Evolutionary conservation across 306 rosid species (phyloP).

Genomic region (Dalbergia cultrata): DNA sequence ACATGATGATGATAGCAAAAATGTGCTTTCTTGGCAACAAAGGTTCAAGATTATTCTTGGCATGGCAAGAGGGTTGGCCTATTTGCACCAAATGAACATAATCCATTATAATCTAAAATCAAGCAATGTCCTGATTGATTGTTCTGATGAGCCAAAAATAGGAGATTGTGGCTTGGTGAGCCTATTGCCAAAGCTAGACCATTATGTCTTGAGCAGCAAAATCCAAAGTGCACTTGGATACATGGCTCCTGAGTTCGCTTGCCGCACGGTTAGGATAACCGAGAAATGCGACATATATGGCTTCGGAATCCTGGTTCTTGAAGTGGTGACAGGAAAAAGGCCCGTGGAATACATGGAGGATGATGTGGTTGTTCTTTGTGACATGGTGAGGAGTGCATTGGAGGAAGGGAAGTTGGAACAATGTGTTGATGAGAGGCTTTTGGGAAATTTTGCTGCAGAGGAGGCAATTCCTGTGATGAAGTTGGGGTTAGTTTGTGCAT

Average conservation of each 20-base stretch:
- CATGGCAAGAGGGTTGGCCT: slow-evolving; percentile 90
- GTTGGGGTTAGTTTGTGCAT: slow-evolving; percentile 88
- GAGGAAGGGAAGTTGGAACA: slow-evolving; percentile 80
- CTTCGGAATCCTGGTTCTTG: slow-evolving; percentile 79
- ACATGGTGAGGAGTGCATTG: slow-evolving; percentile 79
- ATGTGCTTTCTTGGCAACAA: slow-evolving; percentile 77
- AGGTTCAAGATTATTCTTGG: slow-evolving; percentile 88
- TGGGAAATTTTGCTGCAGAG: slow-evolving; percentile 68
- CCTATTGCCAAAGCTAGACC: slow-evolving; percentile 82
- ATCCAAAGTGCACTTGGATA: slow-evolving; percentile 93
- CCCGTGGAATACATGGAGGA: slow-evolving; percentile 97
- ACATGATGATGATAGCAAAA: slow-evolving; percentile 59
- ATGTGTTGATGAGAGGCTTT: slow-evolving; percentile 75
- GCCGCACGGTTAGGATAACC: slow-evolving; percentile 85
- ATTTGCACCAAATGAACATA: slow-evolving; percentile 74
- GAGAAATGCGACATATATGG: slow-evolving; percentile 92
- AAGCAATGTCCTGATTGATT: slow-evolving; percentile 74
- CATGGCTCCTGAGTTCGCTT: slow-evolving; percentile 97
- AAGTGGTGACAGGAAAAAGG: slow-evolving; percentile 82
- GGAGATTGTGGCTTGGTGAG: slow-evolving; percentile 89
- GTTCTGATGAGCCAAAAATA: slow-evolving; percentile 71
- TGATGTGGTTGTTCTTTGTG: slow-evolving; percentile 91
- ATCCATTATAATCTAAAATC: slow-evolving; percentile 93
- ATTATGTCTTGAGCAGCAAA: slow-evolving; percentile 89
- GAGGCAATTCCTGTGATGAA: slow-evolving; percentile 91